Percentiles rank a stretch among this genome's conserved stretches.
These are phyloP conservation scores for Candolleomyces efflorescens DNA, from an alignment of 768 basidiomycete genomes.

Conservation along the genomic window DNA sequence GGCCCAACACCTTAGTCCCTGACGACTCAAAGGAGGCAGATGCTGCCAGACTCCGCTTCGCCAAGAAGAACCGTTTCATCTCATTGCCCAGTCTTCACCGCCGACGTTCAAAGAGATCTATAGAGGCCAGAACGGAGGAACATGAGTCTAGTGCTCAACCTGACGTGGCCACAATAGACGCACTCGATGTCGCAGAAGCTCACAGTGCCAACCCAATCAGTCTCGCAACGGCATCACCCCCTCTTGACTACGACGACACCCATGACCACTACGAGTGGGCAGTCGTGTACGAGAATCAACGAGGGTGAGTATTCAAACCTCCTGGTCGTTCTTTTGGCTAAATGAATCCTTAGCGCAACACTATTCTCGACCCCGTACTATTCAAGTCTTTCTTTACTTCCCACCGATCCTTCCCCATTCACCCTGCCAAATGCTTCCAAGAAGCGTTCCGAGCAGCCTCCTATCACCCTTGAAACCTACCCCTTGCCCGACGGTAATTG, in stretches of 20 bases:
- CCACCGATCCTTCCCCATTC: constrained; percentile 69
- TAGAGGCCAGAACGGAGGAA: no score
- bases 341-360: constrained; percentile 69
- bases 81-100: constrained; percentile 27
- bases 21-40: constrained; percentile 41
- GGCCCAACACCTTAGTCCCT: constrained; percentile 32
- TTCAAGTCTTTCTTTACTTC: constrained; percentile 64
- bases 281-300: constrained; percentile 76
- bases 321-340: constrained; percentile 30
- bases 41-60: constrained; percentile 43
- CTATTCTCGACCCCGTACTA: constrained; percentile 72
- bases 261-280: constrained; percentile 72
- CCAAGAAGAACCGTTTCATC: constrained; percentile 31
- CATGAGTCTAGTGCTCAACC: no score
- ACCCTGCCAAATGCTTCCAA: constrained; percentile 48
- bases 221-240: not conserved
- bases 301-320: constrained; percentile 51
- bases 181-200: not conserved
- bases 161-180: no score
- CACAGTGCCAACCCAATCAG: not conserved
- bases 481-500: constrained; percentile 78
- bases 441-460: constrained; percentile 44
- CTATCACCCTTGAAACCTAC: constrained; percentile 56
- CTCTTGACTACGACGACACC: constrained; percentile 22
- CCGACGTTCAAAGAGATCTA: constrained; percentile 9